Evolutionary conservation across 225 moss, liverwort and hornwort species (phyloP).

Genomic region (Bryum argenteum): DNA sequence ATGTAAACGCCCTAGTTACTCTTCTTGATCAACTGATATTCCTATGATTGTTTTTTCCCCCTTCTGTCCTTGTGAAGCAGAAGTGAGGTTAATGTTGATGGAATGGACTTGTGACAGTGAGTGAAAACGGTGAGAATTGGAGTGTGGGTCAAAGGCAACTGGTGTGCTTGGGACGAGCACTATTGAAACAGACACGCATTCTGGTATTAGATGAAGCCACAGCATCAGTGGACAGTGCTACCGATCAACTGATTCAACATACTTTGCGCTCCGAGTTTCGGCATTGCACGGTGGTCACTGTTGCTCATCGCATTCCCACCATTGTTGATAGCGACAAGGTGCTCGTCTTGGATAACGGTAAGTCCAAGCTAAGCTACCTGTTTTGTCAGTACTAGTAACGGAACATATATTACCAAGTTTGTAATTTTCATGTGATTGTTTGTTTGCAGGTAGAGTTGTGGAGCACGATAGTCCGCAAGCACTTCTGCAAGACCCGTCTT

Average conservation of each 20-base stretch:
- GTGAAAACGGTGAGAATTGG: slow-evolving; percentile 57
- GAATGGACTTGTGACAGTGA: slow-evolving; percentile 25
- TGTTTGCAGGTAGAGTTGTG: slow-evolving; percentile 38
- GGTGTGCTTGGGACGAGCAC: slow-evolving; percentile 53
- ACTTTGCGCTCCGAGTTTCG: slow-evolving; percentile 40
- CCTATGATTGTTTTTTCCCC: too few species aligned
- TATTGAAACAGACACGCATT: slow-evolving; percentile 50
- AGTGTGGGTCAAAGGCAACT: slow-evolving; percentile 55
- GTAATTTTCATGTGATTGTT: background rate
- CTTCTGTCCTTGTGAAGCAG: too few species aligned
- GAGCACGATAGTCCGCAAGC: slow-evolving; percentile 37
- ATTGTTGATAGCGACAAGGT: slow-evolving; percentile 46
- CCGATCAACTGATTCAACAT: slow-evolving; percentile 48
- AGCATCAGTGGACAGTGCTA: slow-evolving; percentile 58
- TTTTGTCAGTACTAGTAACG: too few species aligned
- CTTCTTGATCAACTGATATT: too few species aligned
- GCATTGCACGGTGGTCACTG: slow-evolving; percentile 47
- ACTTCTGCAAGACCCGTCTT: slow-evolving; percentile 42
- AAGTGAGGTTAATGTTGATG: background rate
- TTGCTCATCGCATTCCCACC: slow-evolving; percentile 50
- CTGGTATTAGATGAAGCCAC: slow-evolving; percentile 55
- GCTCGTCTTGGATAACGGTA: slow-evolving; percentile 45
- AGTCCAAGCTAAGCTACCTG: background rate
- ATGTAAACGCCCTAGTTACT: too few species aligned
- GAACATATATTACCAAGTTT: background rate